Evolutionary conservation across 371 early-diverging fungal species (phyloP), one percentile per base, ranked within the genome.

Genomic region (Quaeritorhiza haematococci): DNA sequence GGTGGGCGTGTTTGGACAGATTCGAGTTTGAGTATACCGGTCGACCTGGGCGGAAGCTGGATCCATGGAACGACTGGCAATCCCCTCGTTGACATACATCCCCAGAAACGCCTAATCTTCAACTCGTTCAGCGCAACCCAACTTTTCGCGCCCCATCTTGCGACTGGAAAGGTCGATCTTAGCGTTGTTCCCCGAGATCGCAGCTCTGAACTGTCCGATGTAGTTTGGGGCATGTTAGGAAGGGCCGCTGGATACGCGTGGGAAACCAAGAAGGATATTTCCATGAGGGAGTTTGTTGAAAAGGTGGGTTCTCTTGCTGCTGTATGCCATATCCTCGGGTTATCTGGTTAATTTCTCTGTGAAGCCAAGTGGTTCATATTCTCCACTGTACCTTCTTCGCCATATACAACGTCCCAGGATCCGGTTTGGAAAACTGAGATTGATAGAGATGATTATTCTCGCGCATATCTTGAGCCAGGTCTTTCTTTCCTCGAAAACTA

Each of bases 31-130:
- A 43, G 42, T 24, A 28, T 15, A 0, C 26, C 29, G 19, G 44
- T 34, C 1, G 29, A 51, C 1, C 29, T 26, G 1, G 49, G 41
- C 48, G 3, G 1, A 0, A 57, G 58, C 33, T 63, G 63, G 58
- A 55, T 63, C 13, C 49, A 53, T 17, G 63, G 63, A 10, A 28
- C 49, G 13, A 43, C 43, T 21, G 50, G 55, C 34, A 63, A 63
- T 41, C 63, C 63, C 7, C 49, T 63, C 5, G n/a, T n/a, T 38
- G 38, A 38, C n/a, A 13, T 38, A 38, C n/a, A 38, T 38, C n/a
- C 38, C 38, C n/a, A 10, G 10, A 38, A 13, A 38, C n/a, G 10
- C 38, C 38, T n/a, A 13, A 13, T 38, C n/a, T 13, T n/a, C 10
- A 13, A 10, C 38, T n/a, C 38, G 13, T 38, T 38, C 10, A 38